Base-by-base conservation (phyloP, 495 filamentous ascomycete genomes). In the Hypoxylon fuscum region DNA sequence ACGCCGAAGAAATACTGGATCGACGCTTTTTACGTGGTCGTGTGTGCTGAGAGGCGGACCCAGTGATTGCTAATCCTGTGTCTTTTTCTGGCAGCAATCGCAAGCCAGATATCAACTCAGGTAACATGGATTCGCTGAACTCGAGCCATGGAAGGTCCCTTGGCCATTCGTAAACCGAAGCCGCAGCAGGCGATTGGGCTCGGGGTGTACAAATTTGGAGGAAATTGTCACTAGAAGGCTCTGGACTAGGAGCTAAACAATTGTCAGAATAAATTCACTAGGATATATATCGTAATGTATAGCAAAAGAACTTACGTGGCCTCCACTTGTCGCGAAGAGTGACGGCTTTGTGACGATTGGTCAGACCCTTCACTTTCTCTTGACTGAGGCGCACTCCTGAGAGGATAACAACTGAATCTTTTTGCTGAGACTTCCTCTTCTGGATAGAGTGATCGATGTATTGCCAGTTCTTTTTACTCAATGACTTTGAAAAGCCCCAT, bases 81-180 rank as follows among this genome's bases (percentile, higher is more conserved):
- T 55, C 40, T 1, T 37, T 42, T 21, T 11, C 17, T 45, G 40
- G 27, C 11, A 55, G 18, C 23, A 55, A 12, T 8, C 29, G 51
- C 40, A 55, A 20, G 10, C 40, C 40, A 14, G 51, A 44, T 25
- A 55, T 35, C 12, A 55, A 17, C n/a, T 35, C 17, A 7, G 51
- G 44, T 11, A 59, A 38, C 8, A 31, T 2, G 15, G 23, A 22
- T 4, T 52, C 45, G 46, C 8, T 43, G n/a, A 59, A 59, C 14
- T 52, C 21, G 27, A 44, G 25, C 55, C 55, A 59, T 44, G 55
- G 55, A 11, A 59, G 55, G 15, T 15, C 41, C 25, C 15, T 23
- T 2, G 55, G 46, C 46, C 45, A 59, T 44, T 49, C 17, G 17
- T 22, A 6, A 7, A 22, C 15, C 3, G 44, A 6, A 14, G 11